Base-by-base conservation (phyloP, 441 rosid genomes). In the Aleurites moluccanus region DNA sequence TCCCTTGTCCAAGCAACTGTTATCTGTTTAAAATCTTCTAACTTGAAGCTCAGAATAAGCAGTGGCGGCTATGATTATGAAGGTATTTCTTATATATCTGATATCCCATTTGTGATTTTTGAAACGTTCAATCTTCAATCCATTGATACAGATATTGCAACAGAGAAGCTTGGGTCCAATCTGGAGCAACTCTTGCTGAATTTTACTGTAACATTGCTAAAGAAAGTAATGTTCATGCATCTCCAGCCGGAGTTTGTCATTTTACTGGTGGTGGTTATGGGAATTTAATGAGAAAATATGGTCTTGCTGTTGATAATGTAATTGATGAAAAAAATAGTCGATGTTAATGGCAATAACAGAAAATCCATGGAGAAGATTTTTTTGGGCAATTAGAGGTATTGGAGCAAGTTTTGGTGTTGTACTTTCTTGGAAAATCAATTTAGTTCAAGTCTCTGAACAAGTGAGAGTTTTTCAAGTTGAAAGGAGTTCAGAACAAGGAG, bases 31-130 rank as follows among this genome's bases (percentile, higher is more conserved):
- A 63, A 63, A n/a, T 38, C 38, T 30, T 0, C 16, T 33, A 9
- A 10, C 11, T 5, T 63, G 23, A 45, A 63, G 14, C 7, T 63
- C 44, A 33, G 66, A 33, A 63, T 33, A 3, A 38, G 66, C 0
- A 89, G 96, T 44, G 93, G 92, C 0, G 96, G 91, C 30, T 93
- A 89, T 50, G 96, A 91, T 62, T 88, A 76, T 59, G 91, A 86
- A n/a, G 93, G 92, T n/a, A 73, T 90, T 44, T 91, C 92, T 1
- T 91, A 88, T 70, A 72, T 70, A 53, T 83, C 87, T n/a, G 75
- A 79, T 1, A 88, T 84, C 3, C 86, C 88, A 25, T 77, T 89
- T 69, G 62, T 87, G 1, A 6, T 91, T 52, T 85, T 90, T 35
- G 92, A 91, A 79, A 38, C 90, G 84, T 81, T 85, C 40, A 84